A percentile compares a stretch with the other conserved stretches of the same genome.
These are phyloP conservation scores for Neoboletus magnificus DNA, from an alignment of 768 basidiomycete genomes.

Conservation along the genomic window DNA sequence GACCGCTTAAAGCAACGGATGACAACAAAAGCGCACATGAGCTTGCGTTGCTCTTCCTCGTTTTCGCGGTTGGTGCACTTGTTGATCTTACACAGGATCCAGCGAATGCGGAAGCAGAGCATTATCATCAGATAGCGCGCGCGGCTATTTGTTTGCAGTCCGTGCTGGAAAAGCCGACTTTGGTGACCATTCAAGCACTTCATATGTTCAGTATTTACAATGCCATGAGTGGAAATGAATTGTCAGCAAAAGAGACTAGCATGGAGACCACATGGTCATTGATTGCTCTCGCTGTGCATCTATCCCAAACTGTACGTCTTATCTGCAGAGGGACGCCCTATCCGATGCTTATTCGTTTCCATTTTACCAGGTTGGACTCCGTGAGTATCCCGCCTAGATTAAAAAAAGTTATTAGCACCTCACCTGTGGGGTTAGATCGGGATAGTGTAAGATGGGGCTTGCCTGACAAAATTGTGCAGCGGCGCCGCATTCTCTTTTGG, in stretches of 20 bases:
- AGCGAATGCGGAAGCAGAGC: slow-evolving; percentile 47
- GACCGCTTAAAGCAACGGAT: slow-evolving; percentile 21
- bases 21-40: slow-evolving; percentile 47
- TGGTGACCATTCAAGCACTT: slow-evolving; percentile 67
- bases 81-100: slow-evolving; percentile 33
- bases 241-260: slow-evolving; percentile 53
- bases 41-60: slow-evolving; percentile 45
- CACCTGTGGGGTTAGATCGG: slow-evolving; percentile 41
- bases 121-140: slow-evolving; percentile 61
- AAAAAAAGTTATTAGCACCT: slow-evolving; percentile 6
- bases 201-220: slow-evolving; percentile 69
- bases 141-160: slow-evolving; percentile 66
- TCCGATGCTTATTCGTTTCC: slow-evolving; percentile 13
- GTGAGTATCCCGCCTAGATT: slow-evolving; percentile 40
- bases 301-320: slow-evolving; percentile 58
- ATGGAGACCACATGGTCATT: slow-evolving; percentile 74
- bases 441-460: slow-evolving; percentile 65
- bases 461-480: slow-evolving; percentile 57
- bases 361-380: slow-evolving; percentile 57
- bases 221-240: slow-evolving; percentile 63
- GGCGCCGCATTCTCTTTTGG: slow-evolving; percentile 73
- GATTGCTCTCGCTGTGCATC: slow-evolving; percentile 60
- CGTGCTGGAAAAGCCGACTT: slow-evolving; percentile 66
- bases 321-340: not conserved
- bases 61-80: slow-evolving; percentile 54